Conservation (phyloP, 257 asterid species). For the Scutellaria minor region DNA sequence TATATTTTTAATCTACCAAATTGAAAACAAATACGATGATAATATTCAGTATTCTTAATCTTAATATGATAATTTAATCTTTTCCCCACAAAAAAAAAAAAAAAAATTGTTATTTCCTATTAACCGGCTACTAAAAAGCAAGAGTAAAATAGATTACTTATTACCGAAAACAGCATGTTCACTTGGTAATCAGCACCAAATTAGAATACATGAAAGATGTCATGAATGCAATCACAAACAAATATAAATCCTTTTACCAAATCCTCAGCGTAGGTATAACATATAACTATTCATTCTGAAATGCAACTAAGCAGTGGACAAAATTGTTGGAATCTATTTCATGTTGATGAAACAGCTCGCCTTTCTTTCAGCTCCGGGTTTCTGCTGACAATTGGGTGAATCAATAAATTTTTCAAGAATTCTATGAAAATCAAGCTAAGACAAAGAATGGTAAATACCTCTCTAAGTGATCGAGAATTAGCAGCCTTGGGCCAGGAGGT, state of each 20-base stretch:
- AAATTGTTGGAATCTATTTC: constrained; percentile 28
- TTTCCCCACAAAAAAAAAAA: too few species aligned
- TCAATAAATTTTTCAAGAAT: constrained; percentile 10
- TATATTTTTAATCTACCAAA: too few species aligned
- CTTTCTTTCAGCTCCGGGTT: constrained; percentile 58
- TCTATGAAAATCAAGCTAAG: not conserved
- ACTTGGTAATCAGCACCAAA: not conserved
- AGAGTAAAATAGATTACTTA: too few species aligned
- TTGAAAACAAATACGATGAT: too few species aligned
- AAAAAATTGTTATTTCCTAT: too few species aligned
- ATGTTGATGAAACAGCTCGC: constrained; percentile 5
- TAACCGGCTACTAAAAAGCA: too few species aligned
- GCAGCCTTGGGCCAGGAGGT: constrained; percentile 92
- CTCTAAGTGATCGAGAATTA: constrained; percentile 76
- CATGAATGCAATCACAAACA: not conserved
- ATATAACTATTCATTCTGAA: constrained; percentile 24
- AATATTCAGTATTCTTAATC: too few species aligned
- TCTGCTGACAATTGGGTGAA: constrained; percentile 41
- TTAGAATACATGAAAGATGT: not conserved
- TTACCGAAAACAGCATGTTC: too few species aligned
- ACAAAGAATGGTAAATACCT: constrained; percentile 48
- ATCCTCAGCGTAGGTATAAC: constrained; percentile 5
- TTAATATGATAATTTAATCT: too few species aligned
- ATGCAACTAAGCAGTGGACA: constrained; percentile 18
- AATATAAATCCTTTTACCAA: not conserved